phyloP scores from a whole-genome alignment of 1,284 basidiomycete species.

The Phylloporus sp. region DNA sequence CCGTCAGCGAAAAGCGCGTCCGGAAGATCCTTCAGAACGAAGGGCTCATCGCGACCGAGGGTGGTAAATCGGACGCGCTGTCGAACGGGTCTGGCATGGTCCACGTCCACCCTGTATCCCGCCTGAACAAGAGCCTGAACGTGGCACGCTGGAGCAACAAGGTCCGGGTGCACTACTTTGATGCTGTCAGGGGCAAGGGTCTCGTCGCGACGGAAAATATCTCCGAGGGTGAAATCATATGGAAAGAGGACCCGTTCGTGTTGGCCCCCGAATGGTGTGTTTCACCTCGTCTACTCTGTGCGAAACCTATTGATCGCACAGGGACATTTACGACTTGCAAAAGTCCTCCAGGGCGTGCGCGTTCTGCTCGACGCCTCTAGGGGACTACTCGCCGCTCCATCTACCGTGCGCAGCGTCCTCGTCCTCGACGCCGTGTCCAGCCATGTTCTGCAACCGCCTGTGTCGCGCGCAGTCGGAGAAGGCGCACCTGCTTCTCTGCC shows the following conservation, averaged over 20 bases:
- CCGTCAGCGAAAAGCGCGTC: conserved; percentile 81
- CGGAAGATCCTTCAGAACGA: conserved; percentile 68
- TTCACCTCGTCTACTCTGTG: neutral
- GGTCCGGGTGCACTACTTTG: conserved; percentile 72
- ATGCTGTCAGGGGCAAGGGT: conserved; percentile 80
- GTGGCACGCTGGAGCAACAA: conserved; percentile 63
- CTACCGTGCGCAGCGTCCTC: conserved; percentile 53
- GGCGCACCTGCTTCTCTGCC: conserved; percentile 77
- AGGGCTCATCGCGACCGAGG: conserved; percentile 49
- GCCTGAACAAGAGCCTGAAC: conserved; percentile 69
- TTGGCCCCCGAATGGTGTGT: conserved; percentile 73
- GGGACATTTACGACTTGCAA: conserved; percentile 76
- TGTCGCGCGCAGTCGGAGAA: conserved; percentile 66
- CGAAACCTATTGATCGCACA: conserved; percentile 31
- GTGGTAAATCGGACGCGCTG: no score
- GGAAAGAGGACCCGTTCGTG: conserved; percentile 82
- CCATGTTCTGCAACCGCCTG: conserved; percentile 79
- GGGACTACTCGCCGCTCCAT: conserved; percentile 48
- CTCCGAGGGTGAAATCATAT: conserved; percentile 72
- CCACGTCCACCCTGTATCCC: conserved; percentile 59
- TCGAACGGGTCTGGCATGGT: conserved; percentile 15
- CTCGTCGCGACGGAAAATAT: conserved; percentile 74
- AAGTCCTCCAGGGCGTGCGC: conserved; percentile 58
- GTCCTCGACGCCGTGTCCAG: conserved; percentile 52
- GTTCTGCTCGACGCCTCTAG: conserved; percentile 69